phyloP scores from a whole-genome alignment of 1,139 yeast species.

The Taphrina communis region DNA sequence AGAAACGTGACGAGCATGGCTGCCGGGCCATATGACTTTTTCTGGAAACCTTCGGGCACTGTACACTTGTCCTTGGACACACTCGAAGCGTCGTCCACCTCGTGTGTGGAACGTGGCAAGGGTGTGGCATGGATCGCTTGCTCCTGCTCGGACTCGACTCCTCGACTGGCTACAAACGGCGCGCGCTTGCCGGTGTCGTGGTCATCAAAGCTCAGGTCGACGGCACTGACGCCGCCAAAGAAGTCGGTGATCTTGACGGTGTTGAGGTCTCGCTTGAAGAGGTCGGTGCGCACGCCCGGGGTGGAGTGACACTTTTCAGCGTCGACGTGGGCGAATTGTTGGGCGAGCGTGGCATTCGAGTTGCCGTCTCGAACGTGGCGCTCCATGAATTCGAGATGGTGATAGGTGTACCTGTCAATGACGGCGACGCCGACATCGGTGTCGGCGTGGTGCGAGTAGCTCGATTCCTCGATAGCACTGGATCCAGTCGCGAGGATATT shows the following conservation, averaged over 20 bases:
- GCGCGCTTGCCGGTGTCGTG: background rate
- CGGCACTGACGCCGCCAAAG: conserved; percentile 90
- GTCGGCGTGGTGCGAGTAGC: conserved; percentile 95
- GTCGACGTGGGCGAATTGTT: conserved; percentile 81
- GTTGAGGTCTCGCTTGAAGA: conserved; percentile 69
- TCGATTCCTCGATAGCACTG: conserved; percentile 83
- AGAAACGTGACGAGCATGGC: conserved; percentile 29
- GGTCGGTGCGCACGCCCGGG: conserved; percentile 86
- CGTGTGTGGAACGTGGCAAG: background rate
- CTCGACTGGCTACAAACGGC: background rate
- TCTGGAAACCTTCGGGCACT: conserved; percentile 8
- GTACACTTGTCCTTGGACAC: background rate
- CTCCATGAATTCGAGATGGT: conserved; percentile 86
- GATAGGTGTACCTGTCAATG: conserved; percentile 93
- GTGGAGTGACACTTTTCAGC: conserved; percentile 86
- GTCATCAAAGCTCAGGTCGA: conserved; percentile 60
- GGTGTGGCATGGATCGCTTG: background rate
- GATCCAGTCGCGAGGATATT: conserved; percentile 93
- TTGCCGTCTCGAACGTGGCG: conserved; percentile 54
- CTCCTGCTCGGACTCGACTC: background rate
- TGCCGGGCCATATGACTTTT: conserved; percentile 3
- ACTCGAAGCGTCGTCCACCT: background rate
- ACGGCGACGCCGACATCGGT: conserved; percentile 97
- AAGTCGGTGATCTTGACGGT: conserved; percentile 87
- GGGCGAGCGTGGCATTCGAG: conserved; percentile 70